A percentile compares a stretch with the other conserved stretches of the same genome.
phyloP scores from a whole-genome alignment of 257 asterid species.

The Solanum virginianum region DNA sequence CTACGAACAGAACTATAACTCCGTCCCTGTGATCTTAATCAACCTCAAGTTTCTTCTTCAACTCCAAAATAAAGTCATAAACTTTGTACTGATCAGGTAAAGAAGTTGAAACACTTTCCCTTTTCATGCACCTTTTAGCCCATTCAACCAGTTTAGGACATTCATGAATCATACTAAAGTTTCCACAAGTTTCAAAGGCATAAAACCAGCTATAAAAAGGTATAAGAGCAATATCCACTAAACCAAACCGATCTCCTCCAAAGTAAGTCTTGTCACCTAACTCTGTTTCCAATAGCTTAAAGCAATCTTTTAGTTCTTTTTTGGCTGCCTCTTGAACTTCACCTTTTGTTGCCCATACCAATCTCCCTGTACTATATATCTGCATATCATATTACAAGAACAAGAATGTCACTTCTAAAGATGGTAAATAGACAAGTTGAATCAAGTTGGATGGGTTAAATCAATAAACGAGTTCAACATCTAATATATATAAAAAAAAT shows the following conservation, averaged over 20 bases:
- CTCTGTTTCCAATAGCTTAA: background rate
- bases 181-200: background rate
- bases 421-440: background rate
- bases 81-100: background rate
- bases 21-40: background rate
- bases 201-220: background rate
- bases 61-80: background rate
- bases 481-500: too few species aligned
- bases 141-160: conserved; percentile 2
- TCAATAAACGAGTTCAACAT: background rate
- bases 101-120: background rate
- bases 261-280: background rate
- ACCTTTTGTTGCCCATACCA: background rate
- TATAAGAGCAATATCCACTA: conserved; percentile 5
- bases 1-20: background rate
- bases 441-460: background rate
- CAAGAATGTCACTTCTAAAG: background rate
- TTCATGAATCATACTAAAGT: background rate
- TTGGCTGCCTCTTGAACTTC: background rate
- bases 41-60: background rate
- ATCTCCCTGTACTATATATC: background rate
- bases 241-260: conserved; percentile 1
- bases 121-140: background rate
- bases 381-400: background rate
- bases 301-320: background rate